Percentiles rank a stretch among this genome's conserved stretches.
These are phyloP conservation scores for Saxophila tyrrhenica DNA, from an alignment of 495 filamentous ascomycete genomes.

Conservation along the genomic window DNA sequence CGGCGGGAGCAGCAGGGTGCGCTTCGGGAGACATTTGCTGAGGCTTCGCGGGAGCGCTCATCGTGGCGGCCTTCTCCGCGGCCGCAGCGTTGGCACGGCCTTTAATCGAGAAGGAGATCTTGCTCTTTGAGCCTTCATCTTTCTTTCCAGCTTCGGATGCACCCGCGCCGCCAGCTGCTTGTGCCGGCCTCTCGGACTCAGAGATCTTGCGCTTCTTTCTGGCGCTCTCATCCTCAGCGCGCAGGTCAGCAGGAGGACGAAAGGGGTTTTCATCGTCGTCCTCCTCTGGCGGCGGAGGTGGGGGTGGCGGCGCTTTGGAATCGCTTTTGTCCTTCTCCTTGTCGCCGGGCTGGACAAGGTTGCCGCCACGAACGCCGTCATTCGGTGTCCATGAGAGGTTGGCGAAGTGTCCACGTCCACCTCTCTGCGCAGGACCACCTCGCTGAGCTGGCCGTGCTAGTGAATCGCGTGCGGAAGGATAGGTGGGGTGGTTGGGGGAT, in stretches of 20 bases:
- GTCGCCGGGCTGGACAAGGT: constrained; percentile 24
- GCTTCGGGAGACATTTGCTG: constrained; percentile 9
- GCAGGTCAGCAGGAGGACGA: constrained; percentile 50
- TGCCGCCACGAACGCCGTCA: constrained; percentile 29
- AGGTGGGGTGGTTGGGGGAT: constrained; percentile 36
- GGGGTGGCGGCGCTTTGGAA: not conserved
- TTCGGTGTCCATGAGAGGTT: constrained; percentile 51
- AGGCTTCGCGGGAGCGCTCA: not conserved
- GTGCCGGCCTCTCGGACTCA: not conserved
- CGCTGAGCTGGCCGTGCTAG: constrained; percentile 8
- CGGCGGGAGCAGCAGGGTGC: not conserved
- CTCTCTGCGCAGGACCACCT: constrained; percentile 30
- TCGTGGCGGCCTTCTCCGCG: not conserved
- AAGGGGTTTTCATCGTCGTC: constrained; percentile 51
- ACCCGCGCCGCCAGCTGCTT: not conserved
- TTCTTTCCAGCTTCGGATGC: not conserved
- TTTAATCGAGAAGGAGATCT: constrained; percentile 22
- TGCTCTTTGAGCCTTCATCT: constrained; percentile 14
- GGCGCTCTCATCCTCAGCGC: constrained; percentile 47
- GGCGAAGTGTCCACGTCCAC: constrained; percentile 39
- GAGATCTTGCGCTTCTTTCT: constrained; percentile 33
- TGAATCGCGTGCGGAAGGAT: not conserved
- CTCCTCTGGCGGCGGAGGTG: constrained; percentile 1
- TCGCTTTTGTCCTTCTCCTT: constrained; percentile 11
- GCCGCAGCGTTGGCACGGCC: constrained; percentile 10